Conservation (phyloP, 179 eudicot species). For the Beta lomatogona region DNA sequence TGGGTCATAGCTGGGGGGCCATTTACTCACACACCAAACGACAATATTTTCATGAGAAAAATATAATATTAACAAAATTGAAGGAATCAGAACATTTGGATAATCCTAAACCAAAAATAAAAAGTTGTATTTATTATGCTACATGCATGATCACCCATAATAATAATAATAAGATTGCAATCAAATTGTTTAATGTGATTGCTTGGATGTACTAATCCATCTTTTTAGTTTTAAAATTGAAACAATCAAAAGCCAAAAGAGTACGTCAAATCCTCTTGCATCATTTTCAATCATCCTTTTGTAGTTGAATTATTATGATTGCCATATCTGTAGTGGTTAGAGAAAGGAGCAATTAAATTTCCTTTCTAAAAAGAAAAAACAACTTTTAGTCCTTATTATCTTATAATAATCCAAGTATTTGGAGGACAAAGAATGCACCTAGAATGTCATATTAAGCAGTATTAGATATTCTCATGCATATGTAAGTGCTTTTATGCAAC, state of each 20-base stretch:
- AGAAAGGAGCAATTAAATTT: too few species aligned
- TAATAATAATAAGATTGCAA: conserved; percentile 19
- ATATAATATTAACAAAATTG: neutral
- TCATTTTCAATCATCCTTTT: conserved; percentile 21
- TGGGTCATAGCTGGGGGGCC: conserved; percentile 23
- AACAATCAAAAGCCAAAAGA: conserved; percentile 14
- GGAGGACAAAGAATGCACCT: neutral
- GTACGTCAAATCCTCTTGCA: conserved; percentile 23
- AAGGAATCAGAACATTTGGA: conserved; percentile 1
- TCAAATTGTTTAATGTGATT: conserved; percentile 19
- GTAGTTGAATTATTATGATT: conserved; percentile 19
- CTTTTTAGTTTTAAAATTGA: neutral
- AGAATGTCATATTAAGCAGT: neutral
- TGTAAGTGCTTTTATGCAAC: too few species aligned
- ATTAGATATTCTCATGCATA: neutral
- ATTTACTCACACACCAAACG: neutral
- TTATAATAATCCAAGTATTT: neutral
- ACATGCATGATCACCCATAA: conserved; percentile 25
- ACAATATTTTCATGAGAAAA: conserved; percentile 2
- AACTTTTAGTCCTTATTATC: neutral
- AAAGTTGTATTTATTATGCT: neutral
- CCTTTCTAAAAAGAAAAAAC: neutral
- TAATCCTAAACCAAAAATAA: neutral
- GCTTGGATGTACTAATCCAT: conserved; percentile 21
- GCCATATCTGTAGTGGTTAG: conserved; percentile 17